Percentiles rank a stretch among this genome's conserved stretches.
Conservation (phyloP, 2,329 filamentous ascomycete genomes). For the Colletotrichum sp. region DNA sequence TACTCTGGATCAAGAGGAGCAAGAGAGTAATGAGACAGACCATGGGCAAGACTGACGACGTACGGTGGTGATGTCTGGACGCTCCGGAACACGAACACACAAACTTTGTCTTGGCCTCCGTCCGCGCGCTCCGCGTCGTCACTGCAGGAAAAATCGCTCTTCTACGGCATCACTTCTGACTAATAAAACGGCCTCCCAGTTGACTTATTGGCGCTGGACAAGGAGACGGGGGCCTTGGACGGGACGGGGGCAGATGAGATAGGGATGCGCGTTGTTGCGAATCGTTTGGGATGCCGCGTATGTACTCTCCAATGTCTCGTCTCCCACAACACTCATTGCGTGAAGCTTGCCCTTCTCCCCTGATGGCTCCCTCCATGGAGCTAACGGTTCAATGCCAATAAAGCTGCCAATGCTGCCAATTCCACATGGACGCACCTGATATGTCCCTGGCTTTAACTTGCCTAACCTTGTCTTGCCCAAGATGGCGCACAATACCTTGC, state of each 20-base stretch:
- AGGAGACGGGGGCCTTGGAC: neutral
- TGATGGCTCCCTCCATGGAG: neutral
- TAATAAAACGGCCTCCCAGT: neutral
- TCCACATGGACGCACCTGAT: neutral
- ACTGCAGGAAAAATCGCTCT: neutral
- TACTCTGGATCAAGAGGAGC: neutral
- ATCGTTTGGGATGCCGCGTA: neutral
- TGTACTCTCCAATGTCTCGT: neutral
- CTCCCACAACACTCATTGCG: neutral
- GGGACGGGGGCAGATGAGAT: neutral
- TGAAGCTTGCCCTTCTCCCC: neutral
- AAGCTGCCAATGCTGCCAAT: neutral
- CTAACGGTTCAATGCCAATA: neutral
- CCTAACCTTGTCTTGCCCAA: neutral
- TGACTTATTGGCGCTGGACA: neutral
- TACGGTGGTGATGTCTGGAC: neutral
- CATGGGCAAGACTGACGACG: neutral
- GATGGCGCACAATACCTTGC: neutral
- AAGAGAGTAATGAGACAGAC: neutral
- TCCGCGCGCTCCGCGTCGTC: neutral
- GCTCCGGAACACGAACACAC: neutral
- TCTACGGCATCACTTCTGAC: constrained; percentile 2
- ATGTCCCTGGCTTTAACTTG: neutral
- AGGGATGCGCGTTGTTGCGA: neutral
- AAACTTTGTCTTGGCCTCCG: neutral